Base-by-base conservation (phyloP, 2,329 filamentous ascomycete species). In the Xylaria polymorpha region DNA sequence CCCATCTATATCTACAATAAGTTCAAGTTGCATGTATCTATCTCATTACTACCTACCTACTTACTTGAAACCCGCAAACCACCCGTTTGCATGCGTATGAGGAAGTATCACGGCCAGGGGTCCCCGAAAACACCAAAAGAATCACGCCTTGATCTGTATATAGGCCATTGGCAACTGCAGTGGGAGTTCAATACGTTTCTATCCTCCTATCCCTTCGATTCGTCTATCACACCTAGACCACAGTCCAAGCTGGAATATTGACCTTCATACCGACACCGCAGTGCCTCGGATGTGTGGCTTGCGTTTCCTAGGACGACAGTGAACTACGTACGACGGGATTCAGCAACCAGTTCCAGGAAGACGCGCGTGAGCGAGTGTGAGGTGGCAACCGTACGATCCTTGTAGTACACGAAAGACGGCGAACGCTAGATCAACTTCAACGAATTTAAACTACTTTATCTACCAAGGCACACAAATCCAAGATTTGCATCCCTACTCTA, bases 1-100 rank as follows among this genome's bases (percentile, higher is more conserved):
- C 71, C 72, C 72, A 69, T 64, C 66, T 68, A 63, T 66, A 63
- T 68, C 65, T 68, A 64, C 62, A 60, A 57, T 68, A 60, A 62
- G 65, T 68, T 58, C 58, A 51, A 61, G 53, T 60, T 61, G 62
- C 58, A 63, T 60, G 44, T 67, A 64, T 66, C 59, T 61, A 64
- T 25, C 41, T 63, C n/a, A 35, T 64, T 63, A 43, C 43, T 58
- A 66, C 59, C 44, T 65, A 60, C 39, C 58, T 62, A 72, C 74
- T 71, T 74, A 72, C 74, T 74, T 74, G 68, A 72, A 76, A 73
- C 69, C 69, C 69, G 60, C 68, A 64, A 74, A 71, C 65, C 73
- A 73, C 70, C 56, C 32, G 37, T 59, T 44, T 51, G 48, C 43
- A 39, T 53, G 39, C 69, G 50, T 63, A 62, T 69, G 72, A 73